Evolutionary conservation across 2,329 filamentous ascomycete genomes (phyloP), one percentile per base, ranked within the genome.

Genomic region (Aspergillus luchuensis): DNA sequence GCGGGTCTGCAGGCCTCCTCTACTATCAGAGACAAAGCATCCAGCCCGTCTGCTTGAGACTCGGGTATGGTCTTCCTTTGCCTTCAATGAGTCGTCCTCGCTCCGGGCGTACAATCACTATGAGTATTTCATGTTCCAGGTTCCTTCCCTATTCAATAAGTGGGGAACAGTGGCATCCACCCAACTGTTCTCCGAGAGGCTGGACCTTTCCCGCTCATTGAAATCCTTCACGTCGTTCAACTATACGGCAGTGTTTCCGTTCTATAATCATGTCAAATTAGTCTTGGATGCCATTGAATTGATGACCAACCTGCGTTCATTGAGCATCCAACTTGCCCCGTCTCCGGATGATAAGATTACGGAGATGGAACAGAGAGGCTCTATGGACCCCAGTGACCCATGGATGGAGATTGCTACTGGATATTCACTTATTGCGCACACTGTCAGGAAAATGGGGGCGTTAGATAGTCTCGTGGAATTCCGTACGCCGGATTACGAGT

Each of bases 71-170:
- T 82, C 80, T 0, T 82, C 84, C 17, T 68, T 92, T 0, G 78
- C 84, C 2, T 84, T 92, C 64, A 93, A 93, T 71, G 90, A 94
- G 76, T 89, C 89, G 8, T 91, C 89, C 0, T 91, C 87, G 4
- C 82, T 89, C n/a, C 82, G 83, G 59, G 88, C 86, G 5, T 93
- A 91, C 75, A 83, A 84, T 50, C 87, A 85, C 4, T 89, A 91
- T 71, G 87, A 91, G 67, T 91, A 88, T 75, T 91, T 89, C 69
- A 79, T 87, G 38, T 86, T 86, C 48, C 79, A 82, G 1, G 83
- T 89, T 6, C 88, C 87, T 0, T 87, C 87, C 13, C 80, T 90
- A 58, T 76, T 91, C 1, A 79, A 80, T 21, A 79, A 69, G 58
- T 77, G 75, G 75, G 73, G 66, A 72, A 67, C 61, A 68, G 70